Conservation (phyloP, 73 alveolate genomes). For the Chromera velia region DNA sequence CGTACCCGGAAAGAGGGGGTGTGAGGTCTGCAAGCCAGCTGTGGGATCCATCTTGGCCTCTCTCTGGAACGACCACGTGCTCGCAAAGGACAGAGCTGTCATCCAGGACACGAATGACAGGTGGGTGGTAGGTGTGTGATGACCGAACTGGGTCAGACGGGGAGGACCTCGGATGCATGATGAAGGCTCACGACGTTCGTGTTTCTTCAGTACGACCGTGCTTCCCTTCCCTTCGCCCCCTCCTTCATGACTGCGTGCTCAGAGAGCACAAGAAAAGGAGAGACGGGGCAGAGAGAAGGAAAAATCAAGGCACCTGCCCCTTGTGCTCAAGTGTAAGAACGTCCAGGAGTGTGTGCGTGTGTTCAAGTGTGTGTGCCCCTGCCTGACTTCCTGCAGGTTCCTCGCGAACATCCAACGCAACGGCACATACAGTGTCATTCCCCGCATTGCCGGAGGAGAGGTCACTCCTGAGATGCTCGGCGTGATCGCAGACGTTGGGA, state of each 20-base stretch:
- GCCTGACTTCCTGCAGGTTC: slow-evolving; percentile 23
- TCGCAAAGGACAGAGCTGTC: not conserved
- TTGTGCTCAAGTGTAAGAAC: too few relatives aligned
- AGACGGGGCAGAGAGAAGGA: too few relatives aligned
- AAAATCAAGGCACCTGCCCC: too few relatives aligned
- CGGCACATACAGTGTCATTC: slow-evolving; percentile 36
- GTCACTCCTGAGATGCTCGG: slow-evolving; percentile 26
- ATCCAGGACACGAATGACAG: slow-evolving; percentile 31
- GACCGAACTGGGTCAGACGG: too few relatives aligned
- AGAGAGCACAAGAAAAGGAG: too few relatives aligned
- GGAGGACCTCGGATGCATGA: too few relatives aligned
- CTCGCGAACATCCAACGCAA: slow-evolving; percentile 36
- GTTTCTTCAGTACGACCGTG: too few relatives aligned
- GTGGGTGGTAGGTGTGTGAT: too few relatives aligned
- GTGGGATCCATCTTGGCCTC: slow-evolving; percentile 19
- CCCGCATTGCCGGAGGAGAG: slow-evolving; percentile 33
- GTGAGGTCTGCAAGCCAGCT: slow-evolving; percentile 23
- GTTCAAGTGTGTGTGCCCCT: not conserved
- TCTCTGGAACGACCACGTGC: slow-evolving; percentile 11
- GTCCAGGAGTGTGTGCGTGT: too few relatives aligned
- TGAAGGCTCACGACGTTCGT: too few relatives aligned
- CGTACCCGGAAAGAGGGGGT: slow-evolving; percentile 4
- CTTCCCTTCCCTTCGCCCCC: too few relatives aligned
- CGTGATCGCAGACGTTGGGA: slow-evolving; percentile 12
- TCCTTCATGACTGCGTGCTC: too few relatives aligned